Base-by-base conservation (phyloP, 2,329 filamentous ascomycete genomes). In the Exophiala aquamarina region DNA sequence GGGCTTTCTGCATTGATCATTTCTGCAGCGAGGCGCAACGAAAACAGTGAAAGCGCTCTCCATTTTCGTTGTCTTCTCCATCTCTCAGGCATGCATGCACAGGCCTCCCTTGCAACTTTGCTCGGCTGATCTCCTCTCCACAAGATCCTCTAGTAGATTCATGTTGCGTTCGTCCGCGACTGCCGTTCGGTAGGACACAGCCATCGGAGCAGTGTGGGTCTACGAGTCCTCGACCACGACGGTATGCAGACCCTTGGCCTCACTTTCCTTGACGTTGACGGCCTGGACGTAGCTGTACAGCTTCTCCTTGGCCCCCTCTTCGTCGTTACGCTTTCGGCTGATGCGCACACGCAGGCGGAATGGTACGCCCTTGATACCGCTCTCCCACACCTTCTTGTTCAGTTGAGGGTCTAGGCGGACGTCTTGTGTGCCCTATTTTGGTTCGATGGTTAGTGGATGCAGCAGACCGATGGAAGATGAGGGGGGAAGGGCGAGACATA, bases 321-420 rank as follows among this genome's bases (percentile, higher is more conserved):
- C 93, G 76, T 98, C 93, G 80, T 98, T 98, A 84, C 93, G 89
- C 86, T 95, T 94, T 78, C 93, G 89, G 71, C 90, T 95, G 79
- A 98, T 96, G 78, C 94, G 90, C 71, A 98, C 85, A 69, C 93
- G 92, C 66, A 98, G 82, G 76, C 94, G 87, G 87, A 86, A 97
- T 64, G 92, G 89, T 63, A 96, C 91, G 70, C 93, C 94, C 88
- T 97, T 98, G 82, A 98, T 85, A 75, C 93, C 93, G 70, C 86
- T 81, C 79, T 98, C 93, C 93, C 93, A 98, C 74, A 98, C 92
- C 84, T 98, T 97, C 89, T 98, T 98, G 87, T 98, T 98, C 70
- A 98, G 80, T 79, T 93, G 87, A 70, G 93, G 93, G 83, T 98
- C 93, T 71, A 98, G 78, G 67, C 93, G 93, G 78, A 98, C 93